Percentiles rank a stretch among this genome's conserved stretches.
Evolutionary conservation across 2,329 filamentous ascomycete genomes (phyloP).

Genomic region (Aspergillus tanneri): DNA sequence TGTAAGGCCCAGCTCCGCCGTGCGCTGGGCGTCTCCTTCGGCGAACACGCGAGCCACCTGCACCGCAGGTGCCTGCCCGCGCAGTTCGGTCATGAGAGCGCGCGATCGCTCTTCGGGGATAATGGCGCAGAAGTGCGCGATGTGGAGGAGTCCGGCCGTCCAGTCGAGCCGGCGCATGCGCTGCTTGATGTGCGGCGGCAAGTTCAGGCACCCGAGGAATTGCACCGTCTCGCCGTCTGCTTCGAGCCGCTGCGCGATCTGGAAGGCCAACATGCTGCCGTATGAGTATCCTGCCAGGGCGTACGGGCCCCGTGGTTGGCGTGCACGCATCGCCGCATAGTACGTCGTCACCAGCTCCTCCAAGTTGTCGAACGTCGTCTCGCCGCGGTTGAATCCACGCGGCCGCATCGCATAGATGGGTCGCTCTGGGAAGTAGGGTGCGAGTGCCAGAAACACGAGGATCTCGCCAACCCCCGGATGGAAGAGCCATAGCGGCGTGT

Average conservation of each 20-base stretch:
- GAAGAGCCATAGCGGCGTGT: slow-evolving; percentile 35
- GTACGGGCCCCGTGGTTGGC: slow-evolving; percentile 53
- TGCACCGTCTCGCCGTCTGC: slow-evolving; percentile 37
- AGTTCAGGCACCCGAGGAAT: slow-evolving; percentile 50
- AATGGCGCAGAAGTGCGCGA: slow-evolving; percentile 45
- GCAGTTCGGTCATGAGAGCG: slow-evolving; percentile 1
- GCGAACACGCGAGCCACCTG: slow-evolving; percentile 12
- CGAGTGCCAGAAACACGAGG: slow-evolving; percentile 38
- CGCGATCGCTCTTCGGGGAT: slow-evolving; percentile 30
- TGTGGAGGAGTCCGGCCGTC: slow-evolving; percentile 41
- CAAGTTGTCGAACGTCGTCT: slow-evolving; percentile 41
- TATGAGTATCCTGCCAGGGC: slow-evolving; percentile 54
- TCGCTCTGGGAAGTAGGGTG: slow-evolving; percentile 14
- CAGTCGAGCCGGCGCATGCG: slow-evolving; percentile 46
- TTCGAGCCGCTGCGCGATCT: slow-evolving; percentile 50
- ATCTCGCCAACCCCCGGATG: slow-evolving; percentile 43
- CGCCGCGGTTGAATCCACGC: slow-evolving; percentile 23
- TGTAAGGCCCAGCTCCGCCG: slow-evolving; percentile 23
- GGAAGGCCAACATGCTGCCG: slow-evolving; percentile 53
- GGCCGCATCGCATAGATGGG: slow-evolving; percentile 13
- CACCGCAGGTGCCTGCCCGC: slow-evolving; percentile 11
- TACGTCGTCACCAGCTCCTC: slow-evolving; percentile 45
- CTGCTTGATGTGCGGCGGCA: slow-evolving; percentile 51
- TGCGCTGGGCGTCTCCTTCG: slow-evolving; percentile 5
- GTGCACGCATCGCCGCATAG: slow-evolving; percentile 37